Base-by-base conservation (phyloP, 2,329 filamentous ascomycete genomes). In the Colletotrichum tanaceti region DNA sequence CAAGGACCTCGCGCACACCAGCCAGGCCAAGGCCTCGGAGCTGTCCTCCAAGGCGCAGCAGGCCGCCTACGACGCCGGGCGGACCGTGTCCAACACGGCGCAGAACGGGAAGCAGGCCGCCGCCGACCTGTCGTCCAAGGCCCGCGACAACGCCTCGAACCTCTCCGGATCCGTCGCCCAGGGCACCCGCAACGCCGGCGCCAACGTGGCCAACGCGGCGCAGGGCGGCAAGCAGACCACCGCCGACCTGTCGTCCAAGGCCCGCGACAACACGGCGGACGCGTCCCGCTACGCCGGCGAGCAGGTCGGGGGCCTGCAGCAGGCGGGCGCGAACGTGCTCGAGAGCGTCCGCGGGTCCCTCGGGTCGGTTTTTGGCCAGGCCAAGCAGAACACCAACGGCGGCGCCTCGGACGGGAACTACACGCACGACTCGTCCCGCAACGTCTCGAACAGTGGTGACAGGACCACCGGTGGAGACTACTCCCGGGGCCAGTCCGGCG, bases 11-110 rank as follows among this genome's bases (percentile, higher is more conserved):
- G 65, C 54, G 6, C 54, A 59, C 10, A n/a, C 59, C 13, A 47
- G 65, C 14, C 60, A 68, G 32, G 60, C 5, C 7, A 68, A 64
- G 41, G 20, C 54, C 1, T 28, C 65, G 7, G 39, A 68, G 5
- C 24, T 63, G 6, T 55, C 54, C 4, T 53, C 39, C 7, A 58
- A 55, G 35, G 49, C 32, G 5, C 43, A 50, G 11, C 44, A 50
- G 18, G 32, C 35, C 6, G 44, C 32, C 10, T 9, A 38, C 1
- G 58, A 50, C 9, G 58, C 44, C 1, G 46, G 58, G 3, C 24
- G 28, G 10, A 24, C 38, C 0, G 18, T 49, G 2, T 43, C 58
- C 3, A 18, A n/a, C 32, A 58, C 47, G 46, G 38, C 43, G 39
- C 46, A 65, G 38, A 35, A 16, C 13, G 44, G 43, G 14, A 49